phyloP scores from a whole-genome alignment of 768 basidiomycete species.

The Glaciozyma martinii region DNA sequence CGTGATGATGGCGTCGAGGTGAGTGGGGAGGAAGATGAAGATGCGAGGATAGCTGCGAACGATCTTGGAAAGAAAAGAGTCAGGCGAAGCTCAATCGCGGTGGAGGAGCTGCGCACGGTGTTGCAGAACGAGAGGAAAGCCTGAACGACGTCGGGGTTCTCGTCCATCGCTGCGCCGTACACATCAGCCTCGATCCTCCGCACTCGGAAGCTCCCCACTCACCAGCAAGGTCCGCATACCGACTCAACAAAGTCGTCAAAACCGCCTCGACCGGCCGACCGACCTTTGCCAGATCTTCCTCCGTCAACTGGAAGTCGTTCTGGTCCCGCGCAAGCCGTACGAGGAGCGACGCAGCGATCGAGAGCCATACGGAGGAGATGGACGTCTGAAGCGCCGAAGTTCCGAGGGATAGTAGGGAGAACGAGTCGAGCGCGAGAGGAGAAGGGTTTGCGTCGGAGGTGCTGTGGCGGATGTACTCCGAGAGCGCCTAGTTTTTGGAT shows the following conservation, averaged over 20 bases:
- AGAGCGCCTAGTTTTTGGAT: conserved; percentile 30
- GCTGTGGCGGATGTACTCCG: conserved; percentile 39
- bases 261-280: conserved; percentile 14
- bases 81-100: not conserved
- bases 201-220: not conserved
- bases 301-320: conserved; percentile 7
- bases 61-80: conserved; percentile 1
- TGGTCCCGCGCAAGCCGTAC: conserved; percentile 34
- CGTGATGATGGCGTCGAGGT: conserved; percentile 38
- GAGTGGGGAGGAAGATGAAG: conserved; percentile 35
- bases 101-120: conserved; percentile 30
- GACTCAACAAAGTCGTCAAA: conserved; percentile 8
- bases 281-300: conserved; percentile 6
- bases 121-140: conserved; percentile 40
- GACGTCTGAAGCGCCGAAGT: conserved; percentile 33
- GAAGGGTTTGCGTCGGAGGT: conserved; percentile 39
- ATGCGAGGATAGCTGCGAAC: conserved; percentile 35
- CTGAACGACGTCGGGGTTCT: conserved; percentile 43
- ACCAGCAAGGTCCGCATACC: not conserved
- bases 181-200: not conserved
- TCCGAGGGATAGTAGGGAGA: conserved; percentile 41
- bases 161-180: conserved; percentile 23
- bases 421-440: conserved; percentile 41
- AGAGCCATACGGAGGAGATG: conserved; percentile 34
- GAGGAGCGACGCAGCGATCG: conserved; percentile 36